A percentile compares a stretch with the other conserved stretches of the same genome.
phyloP scores from a whole-genome alignment of 495 filamentous ascomycete species.

The Hypoxylon fragiforme region DNA sequence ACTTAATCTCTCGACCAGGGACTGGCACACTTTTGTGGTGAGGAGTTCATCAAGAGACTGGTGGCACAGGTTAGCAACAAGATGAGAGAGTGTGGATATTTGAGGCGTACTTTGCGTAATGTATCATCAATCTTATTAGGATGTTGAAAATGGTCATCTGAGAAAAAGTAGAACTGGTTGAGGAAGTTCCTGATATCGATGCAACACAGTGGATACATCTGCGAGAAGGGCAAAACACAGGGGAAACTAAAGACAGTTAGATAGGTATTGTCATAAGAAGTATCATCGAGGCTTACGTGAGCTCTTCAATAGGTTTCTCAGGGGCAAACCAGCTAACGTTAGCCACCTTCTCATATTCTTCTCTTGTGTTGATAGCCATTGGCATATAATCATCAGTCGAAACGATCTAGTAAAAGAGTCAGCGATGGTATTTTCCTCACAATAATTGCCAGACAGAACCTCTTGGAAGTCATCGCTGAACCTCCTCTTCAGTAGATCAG shows the following conservation, averaged over 20 bases:
- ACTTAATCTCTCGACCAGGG: conserved; percentile 82
- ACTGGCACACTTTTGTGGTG: conserved; percentile 84
- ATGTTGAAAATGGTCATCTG: conserved; percentile 89
- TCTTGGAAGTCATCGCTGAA: conserved; percentile 95
- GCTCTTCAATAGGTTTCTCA: conserved; percentile 72
- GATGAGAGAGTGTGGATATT: neutral
- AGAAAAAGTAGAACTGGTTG: conserved; percentile 95
- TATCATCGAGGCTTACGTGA: conserved; percentile 59
- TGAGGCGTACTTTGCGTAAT: conserved; percentile 64
- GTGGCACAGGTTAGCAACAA: conserved; percentile 17
- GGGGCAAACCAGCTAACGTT: conserved; percentile 91
- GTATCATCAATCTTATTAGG: conserved; percentile 86
- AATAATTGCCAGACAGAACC: conserved; percentile 65
- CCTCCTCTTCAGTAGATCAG: conserved; percentile 82
- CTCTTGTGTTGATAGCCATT: conserved; percentile 87
- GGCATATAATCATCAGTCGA: conserved; percentile 99
- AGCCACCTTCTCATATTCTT: conserved; percentile 93
- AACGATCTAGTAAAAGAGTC: conserved; percentile 80
- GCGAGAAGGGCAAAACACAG: conserved; percentile 91
- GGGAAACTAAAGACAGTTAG: conserved; percentile 67
- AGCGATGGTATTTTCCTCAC: conserved; percentile 62
- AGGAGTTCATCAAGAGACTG: conserved; percentile 83
- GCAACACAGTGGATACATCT: conserved; percentile 98
- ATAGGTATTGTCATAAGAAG: neutral
- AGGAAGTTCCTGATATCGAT: conserved; percentile 96